Evolutionary conservation across 768 basidiomycete species (phyloP).

Genomic region (Tulasnella sp.): DNA sequence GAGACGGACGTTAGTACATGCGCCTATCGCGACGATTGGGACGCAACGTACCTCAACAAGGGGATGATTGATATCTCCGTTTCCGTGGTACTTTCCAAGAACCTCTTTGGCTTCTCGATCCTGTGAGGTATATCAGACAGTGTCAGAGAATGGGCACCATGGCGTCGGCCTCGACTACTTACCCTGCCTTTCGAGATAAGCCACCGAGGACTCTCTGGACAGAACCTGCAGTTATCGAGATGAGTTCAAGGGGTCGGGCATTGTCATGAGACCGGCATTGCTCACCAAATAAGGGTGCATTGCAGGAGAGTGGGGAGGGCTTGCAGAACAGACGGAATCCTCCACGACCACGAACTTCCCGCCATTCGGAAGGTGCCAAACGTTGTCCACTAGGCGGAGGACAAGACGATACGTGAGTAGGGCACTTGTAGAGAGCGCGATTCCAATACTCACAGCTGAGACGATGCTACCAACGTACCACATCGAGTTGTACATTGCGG

Average conservation of each 20-base stretch:
- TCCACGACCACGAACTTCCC: slow-evolving; percentile 29
- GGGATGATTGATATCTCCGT: slow-evolving; percentile 51
- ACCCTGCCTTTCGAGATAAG: slow-evolving; percentile 43
- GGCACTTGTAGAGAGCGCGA: background rate
- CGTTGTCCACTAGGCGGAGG: slow-evolving; percentile 34
- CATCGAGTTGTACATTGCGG: slow-evolving; percentile 7
- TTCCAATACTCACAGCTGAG: background rate
- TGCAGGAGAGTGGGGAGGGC: slow-evolving; percentile 51
- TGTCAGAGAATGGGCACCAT: background rate
- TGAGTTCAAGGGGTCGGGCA: background rate
- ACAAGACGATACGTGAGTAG: background rate
- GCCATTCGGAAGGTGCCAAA: slow-evolving; percentile 36
- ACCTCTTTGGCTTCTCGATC: slow-evolving; percentile 53
- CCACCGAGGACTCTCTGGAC: slow-evolving; percentile 63
- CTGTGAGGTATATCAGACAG: background rate
- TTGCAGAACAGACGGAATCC: slow-evolving; percentile 57
- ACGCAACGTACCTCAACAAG: slow-evolving; percentile 42
- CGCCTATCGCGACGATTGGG: background rate
- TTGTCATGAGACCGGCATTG: no score
- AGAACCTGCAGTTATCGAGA: slow-evolving; percentile 29
- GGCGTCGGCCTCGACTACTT: background rate
- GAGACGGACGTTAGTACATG: background rate
- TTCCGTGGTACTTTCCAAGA: slow-evolving; percentile 63
- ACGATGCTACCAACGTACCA: slow-evolving; percentile 54
- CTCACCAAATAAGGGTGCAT: slow-evolving; percentile 43